phyloP scores from a whole-genome alignment of 2,329 filamentous ascomycete species.

The Fusarium denticulatum region DNA sequence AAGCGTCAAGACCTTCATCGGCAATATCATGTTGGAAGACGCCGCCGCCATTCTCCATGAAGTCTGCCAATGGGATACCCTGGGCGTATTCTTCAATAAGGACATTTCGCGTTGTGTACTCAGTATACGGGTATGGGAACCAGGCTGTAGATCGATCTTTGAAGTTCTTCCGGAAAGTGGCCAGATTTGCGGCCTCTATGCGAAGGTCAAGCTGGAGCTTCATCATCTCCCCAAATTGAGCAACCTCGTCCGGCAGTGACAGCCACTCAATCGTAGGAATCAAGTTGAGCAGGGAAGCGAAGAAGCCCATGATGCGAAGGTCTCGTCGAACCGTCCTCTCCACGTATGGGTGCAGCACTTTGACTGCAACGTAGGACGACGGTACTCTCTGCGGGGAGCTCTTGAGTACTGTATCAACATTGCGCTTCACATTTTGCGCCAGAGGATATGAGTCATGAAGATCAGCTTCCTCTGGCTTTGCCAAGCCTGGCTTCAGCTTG shows the following conservation, averaged over 20 bases:
- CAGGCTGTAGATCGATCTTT: constrained; percentile 89
- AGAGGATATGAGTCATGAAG: constrained; percentile 60
- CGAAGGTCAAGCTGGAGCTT: constrained; percentile 93
- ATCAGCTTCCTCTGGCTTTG: constrained; percentile 69
- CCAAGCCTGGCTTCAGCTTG: constrained; percentile 83
- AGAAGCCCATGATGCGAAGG: constrained; percentile 92
- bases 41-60: constrained; percentile 90
- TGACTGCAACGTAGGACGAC: constrained; percentile 92
- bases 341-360: constrained; percentile 92
- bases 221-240: constrained; percentile 99
- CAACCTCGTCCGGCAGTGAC: constrained; percentile 92
- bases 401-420: constrained; percentile 87
- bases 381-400: constrained; percentile 86
- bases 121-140: constrained; percentile 94
- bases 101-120: constrained; percentile 92
- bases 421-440: constrained; percentile 76
- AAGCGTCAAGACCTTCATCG: constrained; percentile 93
- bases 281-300: constrained; percentile 82
- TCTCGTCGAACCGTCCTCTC: constrained; percentile 92
- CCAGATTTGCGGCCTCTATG: constrained; percentile 92
- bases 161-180: constrained; percentile 90
- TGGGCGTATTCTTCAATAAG: constrained; percentile 96
- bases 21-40: constrained; percentile 95
- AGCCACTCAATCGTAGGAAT: constrained; percentile 98
- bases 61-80: constrained; percentile 89